Base-by-base conservation (phyloP, 805 yeast genomes). In the Kurtzmaniella cleridarum region DNA sequence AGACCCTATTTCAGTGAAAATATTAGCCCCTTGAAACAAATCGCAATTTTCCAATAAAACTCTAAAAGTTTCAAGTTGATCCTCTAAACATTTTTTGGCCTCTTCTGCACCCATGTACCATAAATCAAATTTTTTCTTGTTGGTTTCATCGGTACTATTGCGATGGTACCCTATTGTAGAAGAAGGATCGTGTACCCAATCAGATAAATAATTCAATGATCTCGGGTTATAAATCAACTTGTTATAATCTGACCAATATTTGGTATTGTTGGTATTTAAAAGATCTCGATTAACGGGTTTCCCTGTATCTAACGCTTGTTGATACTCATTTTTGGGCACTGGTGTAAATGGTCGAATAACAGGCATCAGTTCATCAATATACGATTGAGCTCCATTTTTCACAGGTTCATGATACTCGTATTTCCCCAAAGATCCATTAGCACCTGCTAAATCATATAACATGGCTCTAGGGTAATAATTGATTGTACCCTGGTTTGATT, bases 181-280 rank as follows among this genome's bases (percentile, higher is more conserved):
- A 3, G 45, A 42, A 0, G 71, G 69, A 38, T 75, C 73, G 40
- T 69, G 69, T 20, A 75, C 73, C 87, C 91, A 93, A 36, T 77
- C 67, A 2, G 62, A 57, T 16, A 89, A 54, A 5, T 69, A 66
- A 29, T 77, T 64, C 34, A 84, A 64, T 2, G 81, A 69, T 4
- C 62, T 62, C 0, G 95, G 91, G 38, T 75, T 73, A 51, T 78
- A 78, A 3, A 84, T 72, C 37, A 89, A 72, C 47, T 79, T 74
- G 30, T 81, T 71, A 53, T 82, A 86, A 51, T 87, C 95, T 0
- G 93, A 73, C 97, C 97, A 91, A 48, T 77, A 84, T 23, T 55
- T 57, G 0, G 86, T 74, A 32, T 71, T 72, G 1, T 55, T 53
- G 0, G 45, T 44, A 4, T 50, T 57, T 30, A 85, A 59, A 48